Evolutionary conservation across 192 early-diverging fungal species (phyloP).

Genomic region (Gamsiella multidivaricata): DNA sequence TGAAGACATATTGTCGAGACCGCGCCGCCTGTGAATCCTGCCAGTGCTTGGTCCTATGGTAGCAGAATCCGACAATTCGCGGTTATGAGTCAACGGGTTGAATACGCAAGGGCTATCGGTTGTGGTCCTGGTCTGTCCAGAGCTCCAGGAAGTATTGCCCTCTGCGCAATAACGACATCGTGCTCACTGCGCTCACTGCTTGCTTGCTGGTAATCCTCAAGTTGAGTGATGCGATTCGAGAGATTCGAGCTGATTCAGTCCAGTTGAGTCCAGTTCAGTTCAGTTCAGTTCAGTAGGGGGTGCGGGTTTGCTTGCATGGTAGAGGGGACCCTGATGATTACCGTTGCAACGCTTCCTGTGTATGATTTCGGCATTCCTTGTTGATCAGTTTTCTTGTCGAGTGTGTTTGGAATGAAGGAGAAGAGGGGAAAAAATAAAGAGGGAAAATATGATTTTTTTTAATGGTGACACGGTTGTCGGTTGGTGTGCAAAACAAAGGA

Average conservation of each 20-base stretch:
- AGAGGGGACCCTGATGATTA: too few species aligned
- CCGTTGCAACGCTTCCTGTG: slow-evolving; percentile 55
- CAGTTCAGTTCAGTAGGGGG: background rate
- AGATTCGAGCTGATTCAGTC: too few species aligned
- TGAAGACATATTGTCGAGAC: slow-evolving; percentile 86
- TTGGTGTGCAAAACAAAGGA: background rate
- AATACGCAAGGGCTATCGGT: too few species aligned
- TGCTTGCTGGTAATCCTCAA: too few species aligned
- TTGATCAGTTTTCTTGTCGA: background rate
- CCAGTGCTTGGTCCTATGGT: slow-evolving; percentile 84
- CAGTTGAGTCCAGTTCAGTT: background rate
- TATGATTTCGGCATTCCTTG: slow-evolving; percentile 51
- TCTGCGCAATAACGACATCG: too few species aligned
- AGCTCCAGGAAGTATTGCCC: too few species aligned
- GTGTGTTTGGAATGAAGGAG: background rate
- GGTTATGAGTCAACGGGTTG: background rate
- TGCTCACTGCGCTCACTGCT: too few species aligned
- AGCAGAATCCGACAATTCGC: background rate
- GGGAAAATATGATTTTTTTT: too few species aligned
- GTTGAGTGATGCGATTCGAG: too few species aligned
- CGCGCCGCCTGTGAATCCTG: slow-evolving; percentile 88
- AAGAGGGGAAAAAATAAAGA: background rate
- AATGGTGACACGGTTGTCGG: too few species aligned
- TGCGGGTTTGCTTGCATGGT: background rate
- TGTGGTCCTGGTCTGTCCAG: too few species aligned